Base-by-base conservation (phyloP, 164 flowering plant genomes). In the Vitis amurensis region DNA sequence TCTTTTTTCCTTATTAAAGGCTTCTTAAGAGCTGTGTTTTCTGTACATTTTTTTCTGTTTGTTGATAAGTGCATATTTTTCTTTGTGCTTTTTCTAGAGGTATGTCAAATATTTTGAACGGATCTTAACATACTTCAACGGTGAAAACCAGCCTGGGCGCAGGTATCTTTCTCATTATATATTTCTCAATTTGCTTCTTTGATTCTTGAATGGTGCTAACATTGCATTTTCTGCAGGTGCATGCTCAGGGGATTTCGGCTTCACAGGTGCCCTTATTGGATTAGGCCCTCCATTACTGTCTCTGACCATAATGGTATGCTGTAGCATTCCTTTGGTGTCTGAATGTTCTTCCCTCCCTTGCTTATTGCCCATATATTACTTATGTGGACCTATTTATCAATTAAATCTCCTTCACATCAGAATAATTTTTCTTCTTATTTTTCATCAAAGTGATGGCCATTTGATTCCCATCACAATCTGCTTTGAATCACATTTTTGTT, bases 91-190 rank as follows among this genome's bases (percentile, higher is more conserved):
- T 59, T 74, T 23, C 16, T 62, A 95, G 99, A 86, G 99, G 68
- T 95, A 95, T 82, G 99, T 95, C 76, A 95, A 95, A 73, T 95
- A 95, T 69, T 93, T 95, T 77, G 99, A 95, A 78, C 96, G 97
- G 19, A 69, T 82, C 29, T 76, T 91, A 72, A 87, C 94, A 59
- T 87, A 88, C 80, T 93, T 93, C 82, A 91, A 90, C 77, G 99
- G 97, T 1, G 97, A 89, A 79, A 87, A 83, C 79, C 99, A 86
- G 79, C 97, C 97, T 60, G 96, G 93, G 8, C 92, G 98, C 12
- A 90, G 99, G 99, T 95, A 85, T 66, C 11, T 55, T 57, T 63
- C 72, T 68, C 64, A 14, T 62, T 51, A 61, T 9, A 49, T 29
- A 14, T 70, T 59, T 61, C 8, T 66, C 13, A 47, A 37, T 2